Percentiles rank a stretch among this genome's conserved stretches.
phyloP scores from a whole-genome alignment of 495 filamentous ascomycete genomes.

The Saxophila tyrrhenica region DNA sequence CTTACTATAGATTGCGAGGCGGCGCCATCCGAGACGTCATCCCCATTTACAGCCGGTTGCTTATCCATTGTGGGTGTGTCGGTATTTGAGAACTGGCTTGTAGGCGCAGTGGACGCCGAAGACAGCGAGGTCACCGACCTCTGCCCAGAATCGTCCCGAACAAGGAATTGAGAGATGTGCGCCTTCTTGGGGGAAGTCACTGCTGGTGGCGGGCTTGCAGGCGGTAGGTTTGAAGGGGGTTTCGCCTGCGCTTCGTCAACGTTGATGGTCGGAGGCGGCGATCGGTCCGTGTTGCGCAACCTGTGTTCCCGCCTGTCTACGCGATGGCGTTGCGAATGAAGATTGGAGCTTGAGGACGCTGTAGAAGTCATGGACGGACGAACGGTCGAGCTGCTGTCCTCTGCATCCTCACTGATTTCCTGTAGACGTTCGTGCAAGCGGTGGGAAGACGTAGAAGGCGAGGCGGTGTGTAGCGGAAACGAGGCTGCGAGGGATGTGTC shows the following conservation, averaged over 20 bases:
- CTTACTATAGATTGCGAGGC: not conserved
- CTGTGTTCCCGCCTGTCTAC: constrained; percentile 14
- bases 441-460: constrained; percentile 75
- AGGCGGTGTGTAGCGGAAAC: constrained; percentile 81
- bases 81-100: constrained; percentile 4
- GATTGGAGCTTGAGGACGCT: constrained; percentile 2
- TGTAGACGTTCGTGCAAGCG: constrained; percentile 55
- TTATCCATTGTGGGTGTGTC: not conserved
- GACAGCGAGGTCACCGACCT: constrained; percentile 13
- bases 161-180: constrained; percentile 13
- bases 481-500: constrained; percentile 80
- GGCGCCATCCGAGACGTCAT: not conserved
- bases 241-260: constrained; percentile 1
- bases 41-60: not conserved
- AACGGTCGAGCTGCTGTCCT: constrained; percentile 40
- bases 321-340: constrained; percentile 8
- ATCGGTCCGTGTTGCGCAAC: not conserved
- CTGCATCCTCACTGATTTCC: constrained; percentile 76
- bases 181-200: constrained; percentile 1
- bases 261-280: constrained; percentile 6
- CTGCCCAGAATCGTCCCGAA: constrained; percentile 17
- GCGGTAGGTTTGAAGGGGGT: not conserved
- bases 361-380: not conserved
- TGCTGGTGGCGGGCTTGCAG: not conserved
- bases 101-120: constrained; percentile 8